phyloP scores from a whole-genome alignment of 2,329 filamentous ascomycete species.

The Plenodomus tracheiphilus region DNA sequence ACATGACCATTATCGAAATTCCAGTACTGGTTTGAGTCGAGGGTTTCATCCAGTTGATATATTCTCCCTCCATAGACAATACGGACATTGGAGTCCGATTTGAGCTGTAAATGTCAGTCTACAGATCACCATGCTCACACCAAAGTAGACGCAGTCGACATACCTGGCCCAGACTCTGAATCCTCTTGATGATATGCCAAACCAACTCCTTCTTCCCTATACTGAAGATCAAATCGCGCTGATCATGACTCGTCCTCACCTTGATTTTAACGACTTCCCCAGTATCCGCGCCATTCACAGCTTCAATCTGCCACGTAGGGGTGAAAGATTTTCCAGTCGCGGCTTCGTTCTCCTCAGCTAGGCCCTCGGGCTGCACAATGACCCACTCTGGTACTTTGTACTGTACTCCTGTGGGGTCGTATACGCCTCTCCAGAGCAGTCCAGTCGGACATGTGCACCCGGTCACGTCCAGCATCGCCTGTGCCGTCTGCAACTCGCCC shows the following conservation, averaged over 20 bases:
- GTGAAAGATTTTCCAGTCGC: slow-evolving; percentile 6
- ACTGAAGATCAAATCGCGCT: slow-evolving; percentile 43
- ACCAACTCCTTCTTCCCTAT: slow-evolving; percentile 58
- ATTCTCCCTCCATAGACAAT: slow-evolving; percentile 82
- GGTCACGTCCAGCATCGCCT: slow-evolving; percentile 77
- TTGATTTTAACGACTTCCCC: slow-evolving; percentile 36
- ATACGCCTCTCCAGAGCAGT: slow-evolving; percentile 47
- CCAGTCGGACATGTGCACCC: slow-evolving; percentile 57
- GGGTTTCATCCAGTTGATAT: slow-evolving; percentile 67
- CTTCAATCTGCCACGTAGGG: not conserved
- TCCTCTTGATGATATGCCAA: slow-evolving; percentile 62
- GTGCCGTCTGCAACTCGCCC: slow-evolving; percentile 59
- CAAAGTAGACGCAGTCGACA: too few relatives aligned
- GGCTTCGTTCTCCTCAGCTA: slow-evolving; percentile 35
- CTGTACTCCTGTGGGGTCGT: slow-evolving; percentile 48
- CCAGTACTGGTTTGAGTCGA: slow-evolving; percentile 72
- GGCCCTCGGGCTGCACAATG: slow-evolving; percentile 48
- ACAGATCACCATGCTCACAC: too few relatives aligned
- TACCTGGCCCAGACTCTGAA: slow-evolving; percentile 68
- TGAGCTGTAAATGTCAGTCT: too few relatives aligned
- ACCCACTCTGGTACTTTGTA: slow-evolving; percentile 53
- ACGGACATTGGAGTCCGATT: slow-evolving; percentile 62
- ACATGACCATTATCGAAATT: slow-evolving; percentile 53
- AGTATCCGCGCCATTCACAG: slow-evolving; percentile 34
- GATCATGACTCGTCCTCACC: slow-evolving; percentile 44